Evolutionary conservation across 225 moss, liverwort and hornwort species (phyloP), one percentile per base, ranked within the genome.

Genomic region (Antitrichia curtipendula): DNA sequence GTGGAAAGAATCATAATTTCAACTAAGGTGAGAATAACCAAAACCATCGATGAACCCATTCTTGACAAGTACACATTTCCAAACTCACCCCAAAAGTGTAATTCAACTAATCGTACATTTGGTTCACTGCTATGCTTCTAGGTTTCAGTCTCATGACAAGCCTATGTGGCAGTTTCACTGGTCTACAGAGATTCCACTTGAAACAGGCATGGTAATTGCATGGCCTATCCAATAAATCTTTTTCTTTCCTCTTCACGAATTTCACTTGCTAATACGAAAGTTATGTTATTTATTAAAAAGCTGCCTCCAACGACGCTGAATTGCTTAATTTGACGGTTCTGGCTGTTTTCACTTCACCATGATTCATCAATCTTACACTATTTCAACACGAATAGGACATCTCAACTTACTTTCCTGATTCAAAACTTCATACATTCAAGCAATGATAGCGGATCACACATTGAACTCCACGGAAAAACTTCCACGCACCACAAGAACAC

Each of bases 101-200:
- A 62, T 32, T 63, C 5, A 32, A 32, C 2, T 0, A 5, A 5
- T 17, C 2, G 1, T 32, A 5, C 8, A 62, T 2, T 32, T 16
- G 1, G 8, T 32, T 32, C n/a, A n/a, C n/a, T n/a, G n/a, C n/a
- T n/a, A 17, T 32, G 2, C 17, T 4, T 32, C 9, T 34, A 34
- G 1, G 18, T 34, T 64, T 17, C 0, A 0, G 3, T 34, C 18
- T 63, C 1, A 17, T 1, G 18, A 62, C 62, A 8, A 62, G 1
- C 9, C 5, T 2, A 34, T 64, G 18, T 18, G 5, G 34, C 18
- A 5, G 0, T 64, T 64, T 9, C 8, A 62, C 0, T 32, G 8
- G 16, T 31, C 8, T 34, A 17, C 3, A 3, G 34, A 34, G 18
- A 1, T 62, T 34, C 3, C 5, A 64, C 34, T 18, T 63, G 5